Evolutionary conservation across 257 asterid species (phyloP).

Genomic region (Solanum chaucha): DNA sequence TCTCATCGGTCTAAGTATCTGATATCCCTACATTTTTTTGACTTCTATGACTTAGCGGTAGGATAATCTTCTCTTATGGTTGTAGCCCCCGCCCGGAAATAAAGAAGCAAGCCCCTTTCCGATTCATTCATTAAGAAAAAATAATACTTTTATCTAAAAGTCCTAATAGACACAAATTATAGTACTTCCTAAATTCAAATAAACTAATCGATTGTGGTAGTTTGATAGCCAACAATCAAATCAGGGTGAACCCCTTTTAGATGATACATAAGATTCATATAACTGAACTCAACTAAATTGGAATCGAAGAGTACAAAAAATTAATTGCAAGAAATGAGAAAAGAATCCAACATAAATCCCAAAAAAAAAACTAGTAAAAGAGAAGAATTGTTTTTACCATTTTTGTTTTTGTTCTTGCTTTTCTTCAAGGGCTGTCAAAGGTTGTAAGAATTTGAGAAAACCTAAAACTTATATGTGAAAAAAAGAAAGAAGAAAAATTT

Average conservation of each 20-base stretch:
- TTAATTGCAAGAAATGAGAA: neutral
- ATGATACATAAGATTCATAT: neutral
- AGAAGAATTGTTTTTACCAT: neutral
- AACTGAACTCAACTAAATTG: neutral
- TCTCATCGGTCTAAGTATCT: neutral
- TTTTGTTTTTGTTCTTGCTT: neutral
- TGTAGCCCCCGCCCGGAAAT: neutral
- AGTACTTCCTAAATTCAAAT: neutral
- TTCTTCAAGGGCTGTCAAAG: neutral
- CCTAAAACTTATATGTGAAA: neutral
- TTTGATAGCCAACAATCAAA: neutral
- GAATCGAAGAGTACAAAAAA: neutral
- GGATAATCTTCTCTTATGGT: neutral
- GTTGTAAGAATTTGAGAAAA: neutral
- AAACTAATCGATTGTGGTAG: neutral
- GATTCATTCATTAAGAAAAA: neutral
- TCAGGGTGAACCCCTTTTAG: neutral
- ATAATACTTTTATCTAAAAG: neutral
- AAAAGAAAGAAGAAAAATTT: neutral
- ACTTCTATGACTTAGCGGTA: neutral
- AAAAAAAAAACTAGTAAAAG: neutral
- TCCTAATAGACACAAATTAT: neutral
- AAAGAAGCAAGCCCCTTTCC: neutral
- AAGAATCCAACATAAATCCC: neutral
- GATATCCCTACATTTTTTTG: neutral